Percentiles rank a stretch among this genome's conserved stretches.
These are phyloP conservation scores for Verticillium dahliae DNA, from an alignment of 2,329 filamentous ascomycete genomes.

Conservation along the genomic window DNA sequence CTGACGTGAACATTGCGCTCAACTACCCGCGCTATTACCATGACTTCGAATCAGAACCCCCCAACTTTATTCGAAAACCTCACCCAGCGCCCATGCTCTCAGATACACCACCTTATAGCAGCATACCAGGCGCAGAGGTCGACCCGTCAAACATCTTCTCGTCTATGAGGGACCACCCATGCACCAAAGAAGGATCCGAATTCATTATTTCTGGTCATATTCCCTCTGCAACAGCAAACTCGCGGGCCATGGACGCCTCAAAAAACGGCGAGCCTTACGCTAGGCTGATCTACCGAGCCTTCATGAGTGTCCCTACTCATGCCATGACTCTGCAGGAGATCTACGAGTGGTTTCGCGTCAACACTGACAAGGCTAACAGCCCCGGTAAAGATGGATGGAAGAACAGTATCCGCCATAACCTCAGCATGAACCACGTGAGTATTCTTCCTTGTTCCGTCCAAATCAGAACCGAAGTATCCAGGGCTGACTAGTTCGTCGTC, in stretches of 20 bases:
- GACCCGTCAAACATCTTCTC: neutral
- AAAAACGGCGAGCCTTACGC: conserved; percentile 64
- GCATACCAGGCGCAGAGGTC: neutral
- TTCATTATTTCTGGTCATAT: neutral
- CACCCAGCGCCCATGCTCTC: neutral
- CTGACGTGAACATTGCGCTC: conserved; percentile 3
- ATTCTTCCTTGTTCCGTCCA: no score
- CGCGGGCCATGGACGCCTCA: neutral
- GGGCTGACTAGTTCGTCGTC: neutral
- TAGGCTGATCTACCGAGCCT: conserved; percentile 68
- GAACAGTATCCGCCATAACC: conserved; percentile 91
- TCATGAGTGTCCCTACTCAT: conserved; percentile 59
- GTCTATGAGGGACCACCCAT: neutral
- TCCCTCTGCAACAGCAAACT: neutral
- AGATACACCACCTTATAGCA: neutral
- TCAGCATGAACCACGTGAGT: conserved; percentile 88
- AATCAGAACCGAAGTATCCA: no score
- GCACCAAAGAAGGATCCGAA: neutral
- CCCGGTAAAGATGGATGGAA: conserved; percentile 69
- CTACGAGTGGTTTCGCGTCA: conserved; percentile 80
- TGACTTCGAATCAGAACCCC: neutral
- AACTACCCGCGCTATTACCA: neutral
- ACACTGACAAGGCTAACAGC: conserved; percentile 68
- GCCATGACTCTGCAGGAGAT: conserved; percentile 79
- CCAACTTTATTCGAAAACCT: neutral